Evolutionary conservation across 257 asterid genomes (phyloP), one percentile per base, ranked within the genome.

Genomic region (Solanum chilense): DNA sequence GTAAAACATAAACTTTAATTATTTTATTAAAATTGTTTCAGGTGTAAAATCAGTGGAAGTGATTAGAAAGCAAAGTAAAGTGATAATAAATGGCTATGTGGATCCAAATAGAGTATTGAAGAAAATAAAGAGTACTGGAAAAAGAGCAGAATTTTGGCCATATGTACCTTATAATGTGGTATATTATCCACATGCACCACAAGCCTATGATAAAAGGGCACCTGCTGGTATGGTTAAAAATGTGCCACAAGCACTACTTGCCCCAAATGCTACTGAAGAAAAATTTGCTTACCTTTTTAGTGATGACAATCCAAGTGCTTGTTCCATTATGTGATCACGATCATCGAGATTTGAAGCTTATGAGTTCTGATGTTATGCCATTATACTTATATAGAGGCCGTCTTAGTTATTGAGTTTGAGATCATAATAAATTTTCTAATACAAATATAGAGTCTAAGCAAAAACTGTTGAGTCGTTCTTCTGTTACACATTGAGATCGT

Each of bases 71-170:
- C 95, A 93, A 37, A 93, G 94, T 86, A 89, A 93, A 0, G 93
- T 96, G 12, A 94, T 90, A 21, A 96, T 96, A 35, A 93, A 90
- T 52, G 99, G 99, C 0, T 91, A 85, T 49, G 90, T 96, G 10
- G 99, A 96, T 86, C 91, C 98, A 49, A 94, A 91, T 66, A 92
- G 93, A 82, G 98, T 94, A 29, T 85, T 94, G 21, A 92, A 94
- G 85, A 94, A 91, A 74, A 92, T 96, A 86, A 96, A 93, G 88
- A 90, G 76, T 87, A 94, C 98, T 0, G 98, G 99, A 42, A 96
- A 96, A 83, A 89, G 95, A 88, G 99, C 98, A 1, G 96, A 94
- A 20, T 91, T 96, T 42, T 96, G 98, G 98, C 99, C 99, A 21
- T 94, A 93, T 20, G 91, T 94, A 7, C 98, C 96, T 0, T 90